These are phyloP conservation scores for Aristolochia fimbriata DNA, from an alignment of 164 flowering plant genomes.

Conservation along the genomic window DNA sequence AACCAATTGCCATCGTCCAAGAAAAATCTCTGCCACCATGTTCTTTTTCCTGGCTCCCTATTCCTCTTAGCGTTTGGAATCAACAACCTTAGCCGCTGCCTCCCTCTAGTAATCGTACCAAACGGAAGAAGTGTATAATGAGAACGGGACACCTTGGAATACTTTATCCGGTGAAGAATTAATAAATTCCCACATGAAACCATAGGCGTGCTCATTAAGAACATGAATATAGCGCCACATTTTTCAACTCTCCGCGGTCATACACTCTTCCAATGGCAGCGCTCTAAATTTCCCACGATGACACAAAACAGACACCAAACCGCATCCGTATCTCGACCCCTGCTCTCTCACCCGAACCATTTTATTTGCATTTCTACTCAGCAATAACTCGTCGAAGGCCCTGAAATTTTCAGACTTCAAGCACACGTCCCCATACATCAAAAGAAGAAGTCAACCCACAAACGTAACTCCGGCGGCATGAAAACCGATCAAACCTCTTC, in stretches of 20 bases:
- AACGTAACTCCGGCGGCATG: too few species aligned
- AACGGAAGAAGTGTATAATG: conserved; percentile 2
- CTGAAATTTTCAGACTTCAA: too few species aligned
- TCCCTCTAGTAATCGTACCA: conserved; percentile 12
- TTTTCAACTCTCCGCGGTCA: conserved; percentile 20
- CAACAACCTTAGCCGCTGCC: conserved; percentile 24
- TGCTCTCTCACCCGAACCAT: too few species aligned
- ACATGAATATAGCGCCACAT: conserved; percentile 39
- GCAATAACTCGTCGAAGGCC: too few species aligned
- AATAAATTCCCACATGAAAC: conserved; percentile 33
- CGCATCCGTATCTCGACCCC: too few species aligned
- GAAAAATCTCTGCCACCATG: conserved; percentile 87
- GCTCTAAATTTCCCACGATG: too few species aligned
- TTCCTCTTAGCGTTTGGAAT: conserved; percentile 38
- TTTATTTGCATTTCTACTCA: too few species aligned
- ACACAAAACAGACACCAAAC: too few species aligned
- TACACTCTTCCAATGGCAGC: too few species aligned
- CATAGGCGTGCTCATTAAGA: conserved; percentile 70
- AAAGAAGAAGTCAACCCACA: too few species aligned
- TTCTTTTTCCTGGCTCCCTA: conserved; percentile 18
- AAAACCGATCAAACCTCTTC: too few species aligned
- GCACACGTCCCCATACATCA: too few species aligned
- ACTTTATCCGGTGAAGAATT: conserved; percentile 7
- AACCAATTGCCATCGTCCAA: conserved; percentile 82
- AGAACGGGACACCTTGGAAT: conserved; percentile 1